These are phyloP conservation scores for Euphrasia confusa DNA, from an alignment of 257 asterid species.

Conservation along the genomic window DNA sequence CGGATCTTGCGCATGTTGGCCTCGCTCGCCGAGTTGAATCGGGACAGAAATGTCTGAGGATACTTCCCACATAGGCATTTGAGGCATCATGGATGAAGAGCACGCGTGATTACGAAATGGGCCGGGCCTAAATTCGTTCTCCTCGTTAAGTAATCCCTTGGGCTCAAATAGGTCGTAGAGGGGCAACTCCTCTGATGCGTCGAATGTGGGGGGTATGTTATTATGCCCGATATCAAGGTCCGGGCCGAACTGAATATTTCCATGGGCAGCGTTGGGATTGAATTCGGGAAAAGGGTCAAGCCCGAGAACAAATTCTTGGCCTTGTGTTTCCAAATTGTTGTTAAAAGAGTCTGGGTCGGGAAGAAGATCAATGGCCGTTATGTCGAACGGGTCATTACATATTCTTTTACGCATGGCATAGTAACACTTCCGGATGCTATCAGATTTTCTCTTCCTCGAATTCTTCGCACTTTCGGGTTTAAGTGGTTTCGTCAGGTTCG, in stretches of 20 bases:
- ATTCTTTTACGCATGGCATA: not conserved
- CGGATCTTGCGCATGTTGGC: conserved; percentile 21
- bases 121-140: conserved; percentile 25
- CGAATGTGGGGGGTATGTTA: conserved; percentile 1
- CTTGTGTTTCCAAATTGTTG: conserved; percentile 27
- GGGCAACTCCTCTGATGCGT: conserved; percentile 30
- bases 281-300: not conserved
- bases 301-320: conserved; percentile 4
- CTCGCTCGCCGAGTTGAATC: conserved; percentile 33
- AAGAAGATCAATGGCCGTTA: conserved; percentile 21
- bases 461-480: conserved; percentile 31
- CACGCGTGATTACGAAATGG: conserved; percentile 37
- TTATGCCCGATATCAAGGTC: not conserved
- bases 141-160: conserved; percentile 34
- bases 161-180: conserved; percentile 29
- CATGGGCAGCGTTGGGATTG: not conserved
- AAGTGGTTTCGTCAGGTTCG: conserved; percentile 38
- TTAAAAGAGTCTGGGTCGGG: conserved; percentile 20
- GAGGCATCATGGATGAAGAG: conserved; percentile 34
- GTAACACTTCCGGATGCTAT: not conserved
- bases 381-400: not conserved
- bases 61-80: conserved; percentile 38
- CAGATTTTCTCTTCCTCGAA: conserved; percentile 49
- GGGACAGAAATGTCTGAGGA: conserved; percentile 29
- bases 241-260: not conserved